Conservation (phyloP, 352 stramenopile genomes). For the Elongisporangium undulatum region DNA sequence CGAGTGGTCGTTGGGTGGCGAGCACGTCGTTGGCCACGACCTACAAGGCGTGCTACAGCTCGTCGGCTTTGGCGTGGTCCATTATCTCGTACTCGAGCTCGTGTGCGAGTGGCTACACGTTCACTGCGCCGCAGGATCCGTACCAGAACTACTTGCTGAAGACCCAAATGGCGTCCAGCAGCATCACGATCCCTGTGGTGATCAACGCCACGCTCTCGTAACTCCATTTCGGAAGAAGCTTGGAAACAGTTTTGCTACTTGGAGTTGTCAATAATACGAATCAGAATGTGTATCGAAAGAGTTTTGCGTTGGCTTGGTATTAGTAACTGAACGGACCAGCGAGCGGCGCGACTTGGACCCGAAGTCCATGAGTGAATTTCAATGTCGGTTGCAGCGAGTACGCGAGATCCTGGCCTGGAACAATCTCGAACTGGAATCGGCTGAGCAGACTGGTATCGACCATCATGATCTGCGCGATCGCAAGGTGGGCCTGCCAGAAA, state of each 20-base stretch:
- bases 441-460: conserved; percentile 40
- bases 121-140: conserved; percentile 24
- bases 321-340: no score
- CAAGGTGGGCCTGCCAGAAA: conserved; percentile 47
- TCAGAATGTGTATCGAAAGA: not conserved
- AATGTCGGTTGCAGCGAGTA: conserved; percentile 26
- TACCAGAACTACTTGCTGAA: conserved; percentile 55
- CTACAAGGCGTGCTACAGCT: conserved; percentile 40
- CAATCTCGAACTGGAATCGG: conserved; percentile 37
- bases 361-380: not conserved
- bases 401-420: conserved; percentile 23
- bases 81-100: conserved; percentile 19
- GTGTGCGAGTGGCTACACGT: conserved; percentile 23
- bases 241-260: not conserved
- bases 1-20: no score
- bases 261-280: not conserved
- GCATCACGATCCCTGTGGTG: conserved; percentile 30
- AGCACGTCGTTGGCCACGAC: conserved; percentile 14
- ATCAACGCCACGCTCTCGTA: conserved; percentile 26
- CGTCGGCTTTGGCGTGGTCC: conserved; percentile 24
- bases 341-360: no score
- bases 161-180: conserved; percentile 17
- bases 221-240: not conserved
- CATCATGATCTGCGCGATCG: conserved; percentile 38
- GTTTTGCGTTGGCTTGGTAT: no score